Percentiles rank a stretch among this genome's conserved stretches.
phyloP scores from a whole-genome alignment of 495 filamentous ascomycete genomes.

The Penicillium dipodomyicola region DNA sequence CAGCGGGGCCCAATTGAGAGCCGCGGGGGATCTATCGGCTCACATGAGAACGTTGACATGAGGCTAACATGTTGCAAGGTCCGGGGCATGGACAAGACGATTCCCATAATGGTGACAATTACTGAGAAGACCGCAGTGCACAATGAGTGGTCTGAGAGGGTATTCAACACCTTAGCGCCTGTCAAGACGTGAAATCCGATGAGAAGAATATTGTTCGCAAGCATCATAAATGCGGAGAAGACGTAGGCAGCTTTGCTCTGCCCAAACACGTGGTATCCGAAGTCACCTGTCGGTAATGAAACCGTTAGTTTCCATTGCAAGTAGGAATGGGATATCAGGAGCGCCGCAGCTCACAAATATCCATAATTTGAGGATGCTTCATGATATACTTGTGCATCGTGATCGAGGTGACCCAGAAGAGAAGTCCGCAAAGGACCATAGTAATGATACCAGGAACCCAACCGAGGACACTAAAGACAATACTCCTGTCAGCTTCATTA shows the following conservation, averaged over 20 bases:
- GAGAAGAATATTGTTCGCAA: constrained; percentile 41
- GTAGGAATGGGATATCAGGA: not conserved
- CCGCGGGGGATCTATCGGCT: not conserved
- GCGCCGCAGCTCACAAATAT: constrained; percentile 37
- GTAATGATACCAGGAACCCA: constrained; percentile 49
- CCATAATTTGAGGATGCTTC: constrained; percentile 46
- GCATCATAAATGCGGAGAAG: constrained; percentile 39
- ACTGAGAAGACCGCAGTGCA: constrained; percentile 39
- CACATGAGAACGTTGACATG: constrained; percentile 47
- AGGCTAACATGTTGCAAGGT: constrained; percentile 44
- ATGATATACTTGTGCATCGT: constrained; percentile 51
- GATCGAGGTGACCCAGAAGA: constrained; percentile 45
- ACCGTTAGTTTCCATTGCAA: not conserved
- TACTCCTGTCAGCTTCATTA: not conserved
- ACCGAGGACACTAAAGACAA: constrained; percentile 35
- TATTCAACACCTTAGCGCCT: constrained; percentile 39
- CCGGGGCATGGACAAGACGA: constrained; percentile 41
- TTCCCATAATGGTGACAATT: constrained; percentile 37
- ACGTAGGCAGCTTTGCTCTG: constrained; percentile 35
- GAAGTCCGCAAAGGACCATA: constrained; percentile 30
- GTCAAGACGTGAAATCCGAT: constrained; percentile 43
- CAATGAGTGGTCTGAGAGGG: constrained; percentile 35
- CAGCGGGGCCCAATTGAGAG: not conserved
- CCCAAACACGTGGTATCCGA: constrained; percentile 46
- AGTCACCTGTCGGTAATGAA: constrained; percentile 21